Evolutionary conservation across 192 early-diverging fungal genomes (phyloP), one percentile per base, ranked within the genome.

Genomic region (Fimicolochytrium jonesii): DNA sequence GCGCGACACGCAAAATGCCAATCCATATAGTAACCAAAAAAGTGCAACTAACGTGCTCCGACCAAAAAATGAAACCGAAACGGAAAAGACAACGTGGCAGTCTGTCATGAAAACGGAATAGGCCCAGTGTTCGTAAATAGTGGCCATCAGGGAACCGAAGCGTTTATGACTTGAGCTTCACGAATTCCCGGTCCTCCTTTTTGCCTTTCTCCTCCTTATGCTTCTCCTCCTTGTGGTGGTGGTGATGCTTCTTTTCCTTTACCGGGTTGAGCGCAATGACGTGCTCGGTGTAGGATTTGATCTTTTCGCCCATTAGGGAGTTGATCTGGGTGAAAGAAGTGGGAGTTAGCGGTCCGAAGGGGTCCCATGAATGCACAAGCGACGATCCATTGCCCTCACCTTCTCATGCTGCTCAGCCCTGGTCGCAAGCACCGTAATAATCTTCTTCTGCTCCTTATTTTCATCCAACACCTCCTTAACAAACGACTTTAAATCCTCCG

Each of bases 391-490:
- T 49, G 31, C 15, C 30, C 20, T 39, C 3, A 64, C 62, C 51
- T 64, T 57, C 32, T 66, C 64, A 26, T 66, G 20, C 39, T 66
- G 53, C 10, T 53, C 61, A 17, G 61, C 51, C 25, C 50, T 2
- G 3, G n/a, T 41, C 31, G 61, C 61, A 37, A 64, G 61, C 3
- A 54, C 36, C 7, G 2, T 28, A 18, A 64, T 64, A 15, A 64
- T 10, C 18, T 64, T 64, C 61, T 52, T 55, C 35, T 58, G 41
- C 44, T 57, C 25, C 13, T 34, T 28, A 35, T 66, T 66, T 30
- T 66, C 64, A 26, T 66, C 64, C 43, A 66, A 28, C 4, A 66
- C 20, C 32, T 66, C 54, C 44, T 57, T 48, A 5, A 66, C 56
- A 35, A 58, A 58, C 4, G 26, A 26, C 26, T 58, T 36, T 18